A percentile compares a stretch with the other conserved stretches of the same genome.
These are phyloP conservation scores for Populus tomentosa DNA, from an alignment of 441 rosid species.

Conservation along the genomic window DNA sequence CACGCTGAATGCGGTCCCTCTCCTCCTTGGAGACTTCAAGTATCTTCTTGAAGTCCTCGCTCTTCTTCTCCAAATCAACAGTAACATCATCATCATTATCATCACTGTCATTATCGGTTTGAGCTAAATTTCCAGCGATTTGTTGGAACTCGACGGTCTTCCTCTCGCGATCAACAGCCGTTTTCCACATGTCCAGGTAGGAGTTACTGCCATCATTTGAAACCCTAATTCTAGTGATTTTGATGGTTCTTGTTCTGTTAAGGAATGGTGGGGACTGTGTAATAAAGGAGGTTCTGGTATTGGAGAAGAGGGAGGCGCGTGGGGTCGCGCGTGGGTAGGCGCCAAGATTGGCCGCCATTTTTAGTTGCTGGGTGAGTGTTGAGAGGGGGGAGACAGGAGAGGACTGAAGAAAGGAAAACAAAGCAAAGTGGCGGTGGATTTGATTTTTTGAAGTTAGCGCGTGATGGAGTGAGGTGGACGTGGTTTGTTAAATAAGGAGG, in stretches of 20 bases:
- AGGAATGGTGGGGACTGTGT: not conserved
- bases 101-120: conserved; percentile 5
- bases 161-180: conserved; percentile 65
- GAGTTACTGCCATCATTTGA: conserved; percentile 43
- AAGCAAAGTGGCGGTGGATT: conserved; percentile 8
- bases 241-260: not conserved
- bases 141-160: conserved; percentile 58
- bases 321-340: conserved; percentile 33
- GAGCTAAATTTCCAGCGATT: conserved; percentile 32
- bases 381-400: not conserved
- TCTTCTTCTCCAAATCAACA: conserved; percentile 64
- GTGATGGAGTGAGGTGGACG: conserved; percentile 17
- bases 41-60: conserved; percentile 66
- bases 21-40: conserved; percentile 66
- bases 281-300: not conserved
- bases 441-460: conserved; percentile 23
- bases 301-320: conserved; percentile 14
- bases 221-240: conserved; percentile 33
- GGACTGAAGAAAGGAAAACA: not conserved
- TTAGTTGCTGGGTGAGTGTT: not conserved
- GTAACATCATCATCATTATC: not conserved
- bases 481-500: not conserved
- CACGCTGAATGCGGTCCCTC: conserved; percentile 71
- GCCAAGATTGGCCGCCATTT: conserved; percentile 52
- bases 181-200: conserved; percentile 83